Evolutionary conservation across 1,284 basidiomycete genomes (phyloP).

Genomic region (Papiliotrema nemorosa): DNA sequence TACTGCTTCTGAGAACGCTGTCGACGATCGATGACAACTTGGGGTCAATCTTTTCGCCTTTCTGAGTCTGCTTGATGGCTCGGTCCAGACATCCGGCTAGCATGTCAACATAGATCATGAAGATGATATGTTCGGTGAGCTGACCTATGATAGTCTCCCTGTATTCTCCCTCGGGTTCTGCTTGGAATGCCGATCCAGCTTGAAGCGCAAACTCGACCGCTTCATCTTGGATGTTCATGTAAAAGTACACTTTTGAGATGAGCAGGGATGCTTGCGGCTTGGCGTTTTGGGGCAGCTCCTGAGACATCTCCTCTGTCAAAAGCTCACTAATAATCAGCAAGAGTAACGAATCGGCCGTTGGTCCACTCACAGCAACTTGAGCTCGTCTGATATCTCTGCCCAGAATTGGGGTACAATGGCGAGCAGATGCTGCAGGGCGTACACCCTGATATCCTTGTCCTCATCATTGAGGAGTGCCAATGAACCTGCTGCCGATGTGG

Average conservation of each 20-base stretch:
- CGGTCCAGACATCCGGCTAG: constrained; percentile 92
- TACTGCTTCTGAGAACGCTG: constrained; percentile 76
- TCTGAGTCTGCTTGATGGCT: constrained; percentile 61
- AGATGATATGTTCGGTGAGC: constrained; percentile 42
- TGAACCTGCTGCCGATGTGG: constrained; percentile 64
- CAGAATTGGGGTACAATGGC: constrained; percentile 87
- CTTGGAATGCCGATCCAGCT: constrained; percentile 65
- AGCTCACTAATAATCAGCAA: constrained; percentile 62
- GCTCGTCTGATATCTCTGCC: constrained; percentile 94
- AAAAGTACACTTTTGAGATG: constrained; percentile 94
- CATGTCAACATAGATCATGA: background rate
- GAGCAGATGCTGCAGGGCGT: constrained; percentile 79
- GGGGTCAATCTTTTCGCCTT: constrained; percentile 61
- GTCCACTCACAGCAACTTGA: constrained; percentile 72
- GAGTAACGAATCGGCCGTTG: background rate
- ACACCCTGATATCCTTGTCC: constrained; percentile 71
- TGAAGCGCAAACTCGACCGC: constrained; percentile 22
- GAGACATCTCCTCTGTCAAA: constrained; percentile 68
- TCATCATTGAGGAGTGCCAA: constrained; percentile 87
- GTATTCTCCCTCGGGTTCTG: constrained; percentile 74
- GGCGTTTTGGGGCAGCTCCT: constrained; percentile 66
- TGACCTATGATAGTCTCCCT: constrained; percentile 88
- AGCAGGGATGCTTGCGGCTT: constrained; percentile 80
- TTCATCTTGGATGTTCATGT: constrained; percentile 54
- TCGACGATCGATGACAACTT: constrained; percentile 79